Conservation (phyloP, 139 green algal species). For the Micractinium conductrix region DNA sequence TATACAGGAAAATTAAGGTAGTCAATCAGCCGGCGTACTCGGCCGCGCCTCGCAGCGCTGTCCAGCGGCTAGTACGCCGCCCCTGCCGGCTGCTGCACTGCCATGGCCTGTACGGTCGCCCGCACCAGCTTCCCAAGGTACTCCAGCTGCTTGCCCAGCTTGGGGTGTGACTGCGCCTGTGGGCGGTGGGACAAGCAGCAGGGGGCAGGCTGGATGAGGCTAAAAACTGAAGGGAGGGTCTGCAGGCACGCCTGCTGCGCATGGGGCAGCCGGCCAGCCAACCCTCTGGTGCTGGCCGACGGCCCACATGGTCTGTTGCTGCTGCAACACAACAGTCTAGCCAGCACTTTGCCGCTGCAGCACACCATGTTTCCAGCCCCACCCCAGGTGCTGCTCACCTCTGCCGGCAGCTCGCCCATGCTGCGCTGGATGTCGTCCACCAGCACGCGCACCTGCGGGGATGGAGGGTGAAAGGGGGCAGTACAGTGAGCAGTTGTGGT, state of each 20-base stretch:
- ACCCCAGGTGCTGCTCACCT: slow-evolving; percentile 6
- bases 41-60: neutral
- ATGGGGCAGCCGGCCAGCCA: no score
- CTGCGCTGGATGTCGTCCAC: slow-evolving; percentile 61
- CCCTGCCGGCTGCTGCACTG: neutral
- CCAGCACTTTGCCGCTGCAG: neutral
- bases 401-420: slow-evolving; percentile 41
- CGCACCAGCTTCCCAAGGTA: slow-evolving; percentile 61
- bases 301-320: neutral
- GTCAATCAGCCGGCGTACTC: neutral
- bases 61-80: neutral
- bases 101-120: slow-evolving; percentile 70
- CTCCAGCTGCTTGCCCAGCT: slow-evolving; percentile 39
- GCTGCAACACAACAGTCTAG: no score
- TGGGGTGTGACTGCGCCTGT: slow-evolving; percentile 27
- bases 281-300: neutral
- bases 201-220: no score
- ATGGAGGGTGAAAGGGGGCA: no score
- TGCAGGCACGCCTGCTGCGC: no score
- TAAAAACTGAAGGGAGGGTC: no score
- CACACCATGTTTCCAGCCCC: no score
- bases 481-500: no score
- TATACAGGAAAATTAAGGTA: no score
- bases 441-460: slow-evolving; percentile 39
- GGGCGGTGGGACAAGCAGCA: no score